Base-by-base conservation (phyloP, 257 asterid genomes). In the Solanum commersonii region DNA sequence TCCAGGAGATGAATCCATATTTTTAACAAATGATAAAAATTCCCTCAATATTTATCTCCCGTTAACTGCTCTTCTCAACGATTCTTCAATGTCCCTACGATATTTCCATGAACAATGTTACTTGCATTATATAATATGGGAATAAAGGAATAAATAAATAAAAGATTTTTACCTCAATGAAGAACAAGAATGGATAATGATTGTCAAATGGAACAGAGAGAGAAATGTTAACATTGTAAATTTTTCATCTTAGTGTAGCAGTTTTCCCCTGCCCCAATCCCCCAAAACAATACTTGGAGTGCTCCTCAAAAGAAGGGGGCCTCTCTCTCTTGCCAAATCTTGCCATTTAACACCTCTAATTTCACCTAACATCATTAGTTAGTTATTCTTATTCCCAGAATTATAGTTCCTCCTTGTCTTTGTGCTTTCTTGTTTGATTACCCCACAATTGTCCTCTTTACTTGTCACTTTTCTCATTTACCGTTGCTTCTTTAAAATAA, bases 261-360 rank as follows among this genome's bases (percentile, higher is more conserved):
- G 89, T 88, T 88, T 60, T 87, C 56, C 72, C 84, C 88, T 2
- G 83, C 91, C 83, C 59, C 88, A 79, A 85, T 82, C 89, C 85
- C 67, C 85, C 29, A 81, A 81, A 81, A 29, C 85, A 81, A 27
- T 18, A 46, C 67, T 44, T 44, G 29, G 7, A 16, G 70, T 63
- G 70, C 14, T 87, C 91, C 93, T 87, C 73, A 88, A 89, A 89
- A 87, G 25, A 70, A 89, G 91, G 92, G 44, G 52, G 25, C 29
- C 25, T 89, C 89, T 87, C 87, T 86, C 88, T 29, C 60, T 4
- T 42, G 13, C 10, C 85, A 76, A 56, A 52, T 65, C 49, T 35
- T 78, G 67, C 11, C 68, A 29, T 81, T 81, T 29, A 49, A 60
- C 52, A 74, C 90, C 91, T 89, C 87, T 73, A 82, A 31, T 85